Evolutionary conservation across 2,329 filamentous ascomycete genomes (phyloP).

Genomic region (Cladosporium oxysporum): DNA sequence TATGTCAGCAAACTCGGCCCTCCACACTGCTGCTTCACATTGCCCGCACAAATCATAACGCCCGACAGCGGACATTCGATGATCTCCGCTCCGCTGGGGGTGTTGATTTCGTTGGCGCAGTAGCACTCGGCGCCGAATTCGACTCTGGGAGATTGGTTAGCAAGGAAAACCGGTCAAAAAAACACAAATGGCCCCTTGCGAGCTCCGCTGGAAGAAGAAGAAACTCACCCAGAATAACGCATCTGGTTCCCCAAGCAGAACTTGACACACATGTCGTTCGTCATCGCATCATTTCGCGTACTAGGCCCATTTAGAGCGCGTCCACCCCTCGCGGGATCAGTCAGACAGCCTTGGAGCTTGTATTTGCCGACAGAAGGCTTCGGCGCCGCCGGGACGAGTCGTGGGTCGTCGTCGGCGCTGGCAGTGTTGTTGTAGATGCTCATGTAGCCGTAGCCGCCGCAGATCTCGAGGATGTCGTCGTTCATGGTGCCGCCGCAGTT

Average conservation of each 20-base stretch:
- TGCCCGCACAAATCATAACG: constrained; percentile 33
- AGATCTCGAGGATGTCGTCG: constrained; percentile 28
- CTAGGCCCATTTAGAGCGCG: constrained; percentile 26
- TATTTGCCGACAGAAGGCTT: constrained; percentile 31
- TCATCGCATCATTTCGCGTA: constrained; percentile 26
- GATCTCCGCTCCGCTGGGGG: constrained; percentile 23
- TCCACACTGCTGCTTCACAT: constrained; percentile 35
- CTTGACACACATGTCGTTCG: constrained; percentile 33
- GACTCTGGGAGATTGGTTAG: constrained; percentile 6
- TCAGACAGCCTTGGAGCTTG: constrained; percentile 27
- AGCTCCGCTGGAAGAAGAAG: background rate
- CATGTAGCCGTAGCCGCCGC: constrained; percentile 36
- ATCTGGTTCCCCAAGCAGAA: constrained; percentile 33
- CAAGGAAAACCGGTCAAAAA: background rate
- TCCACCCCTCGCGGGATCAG: constrained; percentile 27
- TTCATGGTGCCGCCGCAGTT: constrained; percentile 34
- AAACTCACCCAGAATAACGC: constrained; percentile 34
- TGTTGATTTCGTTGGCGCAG: constrained; percentile 31
- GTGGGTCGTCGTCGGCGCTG: constrained; percentile 31
- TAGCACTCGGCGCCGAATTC: constrained; percentile 31
- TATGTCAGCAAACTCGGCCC: constrained; percentile 34
- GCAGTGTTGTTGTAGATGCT: constrained; percentile 39
- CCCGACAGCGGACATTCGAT: constrained; percentile 25
- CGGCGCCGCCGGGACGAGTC: constrained; percentile 24
- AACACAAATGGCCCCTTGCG: too few species aligned